Percentiles rank a stretch among this genome's conserved stretches.
Evolutionary conservation across 2,329 filamentous ascomycete genomes (phyloP).

Genomic region (Ophiostoma sp.): DNA sequence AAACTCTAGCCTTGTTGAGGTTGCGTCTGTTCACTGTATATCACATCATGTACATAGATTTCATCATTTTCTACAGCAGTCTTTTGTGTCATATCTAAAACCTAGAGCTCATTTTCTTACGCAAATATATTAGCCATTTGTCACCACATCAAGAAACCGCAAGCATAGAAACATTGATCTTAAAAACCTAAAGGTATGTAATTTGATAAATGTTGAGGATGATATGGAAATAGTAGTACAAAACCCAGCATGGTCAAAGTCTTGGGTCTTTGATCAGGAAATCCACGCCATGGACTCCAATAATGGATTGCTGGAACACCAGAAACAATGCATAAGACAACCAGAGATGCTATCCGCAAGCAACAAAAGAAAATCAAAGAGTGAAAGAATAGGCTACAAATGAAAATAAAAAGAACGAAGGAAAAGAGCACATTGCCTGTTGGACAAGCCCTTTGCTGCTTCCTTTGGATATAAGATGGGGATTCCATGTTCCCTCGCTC

Average conservation of each 20-base stretch:
- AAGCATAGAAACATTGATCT: background rate
- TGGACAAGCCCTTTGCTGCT: background rate
- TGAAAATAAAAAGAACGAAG: background rate
- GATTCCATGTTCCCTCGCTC: conserved; percentile 1
- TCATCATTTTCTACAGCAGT: background rate
- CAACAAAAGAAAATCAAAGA: background rate
- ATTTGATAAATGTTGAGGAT: background rate
- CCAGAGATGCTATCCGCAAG: background rate
- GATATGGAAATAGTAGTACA: conserved; percentile 7
- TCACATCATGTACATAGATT: conserved; percentile 1
- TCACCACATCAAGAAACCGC: no score
- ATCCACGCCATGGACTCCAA: background rate
- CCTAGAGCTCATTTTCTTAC: no score
- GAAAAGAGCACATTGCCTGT: background rate
- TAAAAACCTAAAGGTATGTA: background rate
- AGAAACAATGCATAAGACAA: background rate
- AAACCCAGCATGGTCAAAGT: background rate
- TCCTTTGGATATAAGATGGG: conserved; percentile 1
- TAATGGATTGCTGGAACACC: background rate
- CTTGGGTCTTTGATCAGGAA: background rate
- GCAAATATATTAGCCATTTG: no score
- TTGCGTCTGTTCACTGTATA: background rate
- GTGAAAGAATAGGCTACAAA: conserved; percentile 10
- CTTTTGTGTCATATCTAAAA: background rate
- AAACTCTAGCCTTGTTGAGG: no score